Conservation (phyloP, 352 stramenopile genomes). For the Phytophthora meadii region DNA sequence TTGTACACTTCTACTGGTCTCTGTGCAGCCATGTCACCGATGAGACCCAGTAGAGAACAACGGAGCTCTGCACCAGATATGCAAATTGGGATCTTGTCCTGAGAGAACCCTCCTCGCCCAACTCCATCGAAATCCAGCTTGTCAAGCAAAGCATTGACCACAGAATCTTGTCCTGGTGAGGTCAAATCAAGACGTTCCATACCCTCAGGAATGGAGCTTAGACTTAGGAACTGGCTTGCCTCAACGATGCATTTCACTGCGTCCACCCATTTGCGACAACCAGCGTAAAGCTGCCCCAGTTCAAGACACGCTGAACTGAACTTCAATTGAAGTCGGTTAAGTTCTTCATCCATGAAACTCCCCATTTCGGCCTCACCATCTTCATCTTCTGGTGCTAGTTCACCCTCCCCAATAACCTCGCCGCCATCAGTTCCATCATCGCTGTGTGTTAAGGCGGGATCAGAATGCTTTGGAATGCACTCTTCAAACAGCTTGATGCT, state of each 20-base stretch:
- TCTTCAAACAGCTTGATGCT: conserved; percentile 81
- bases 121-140: conserved; percentile 79
- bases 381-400: conserved; percentile 31
- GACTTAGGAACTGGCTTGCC: conserved; percentile 51
- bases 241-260: conserved; percentile 54
- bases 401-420: conserved; percentile 21
- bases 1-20: conserved; percentile 25
- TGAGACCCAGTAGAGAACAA: conserved; percentile 63
- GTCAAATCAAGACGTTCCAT: conserved; percentile 35
- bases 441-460: conserved; percentile 37
- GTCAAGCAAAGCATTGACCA: conserved; percentile 55
- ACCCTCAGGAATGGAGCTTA: conserved; percentile 41
- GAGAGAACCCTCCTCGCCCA: conserved; percentile 35
- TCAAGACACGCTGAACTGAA: conserved; percentile 78
- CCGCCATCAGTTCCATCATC: conserved; percentile 27
- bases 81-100: conserved; percentile 48
- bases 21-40: conserved; percentile 79
- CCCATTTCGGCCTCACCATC: conserved; percentile 54
- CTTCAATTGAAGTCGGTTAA: conserved; percentile 75
- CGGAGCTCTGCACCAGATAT: conserved; percentile 59
- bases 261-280: conserved; percentile 44
- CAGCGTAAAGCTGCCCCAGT: conserved; percentile 50
- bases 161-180: conserved; percentile 16
- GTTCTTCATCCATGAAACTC: conserved; percentile 83
- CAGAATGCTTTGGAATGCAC: conserved; percentile 53